These are phyloP conservation scores for Agaricales sp. DNA, from an alignment of 1,284 basidiomycete species.

Conservation along the genomic window DNA sequence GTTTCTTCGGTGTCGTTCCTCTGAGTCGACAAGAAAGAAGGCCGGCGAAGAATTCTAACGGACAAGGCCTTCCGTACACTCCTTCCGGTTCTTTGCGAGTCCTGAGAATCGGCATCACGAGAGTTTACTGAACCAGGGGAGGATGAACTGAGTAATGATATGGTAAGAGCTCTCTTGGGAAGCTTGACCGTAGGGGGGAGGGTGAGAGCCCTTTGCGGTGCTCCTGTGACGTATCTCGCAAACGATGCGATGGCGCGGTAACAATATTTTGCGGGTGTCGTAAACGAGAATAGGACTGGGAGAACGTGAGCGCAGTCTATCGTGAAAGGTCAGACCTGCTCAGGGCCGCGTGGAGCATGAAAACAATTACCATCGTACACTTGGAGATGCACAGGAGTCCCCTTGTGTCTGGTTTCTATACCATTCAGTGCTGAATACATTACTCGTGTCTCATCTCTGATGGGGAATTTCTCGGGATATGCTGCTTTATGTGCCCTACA, in stretches of 20 bases:
- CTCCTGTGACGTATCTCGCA: conserved; percentile 50
- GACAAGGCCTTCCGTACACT: neutral
- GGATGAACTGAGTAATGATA: no score
- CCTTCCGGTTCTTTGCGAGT: neutral
- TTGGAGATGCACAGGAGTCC: conserved; percentile 90
- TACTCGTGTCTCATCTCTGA: conserved; percentile 46
- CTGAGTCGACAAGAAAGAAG: neutral
- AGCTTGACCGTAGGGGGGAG: conserved; percentile 8
- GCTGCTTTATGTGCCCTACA: conserved; percentile 88
- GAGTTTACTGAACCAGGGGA: neutral
- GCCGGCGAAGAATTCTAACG: neutral
- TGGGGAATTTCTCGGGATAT: conserved; percentile 65
- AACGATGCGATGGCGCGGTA: conserved; percentile 65
- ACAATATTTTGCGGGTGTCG: conserved; percentile 73
- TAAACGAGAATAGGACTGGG: conserved; percentile 76
- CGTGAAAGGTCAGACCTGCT: conserved; percentile 1
- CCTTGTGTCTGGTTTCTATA: conserved; percentile 51
- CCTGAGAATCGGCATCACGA: no score
- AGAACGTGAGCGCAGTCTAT: conserved; percentile 67
- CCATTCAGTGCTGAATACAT: conserved; percentile 59
- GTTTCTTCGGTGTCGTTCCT: neutral
- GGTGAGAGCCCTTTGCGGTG: conserved; percentile 15
- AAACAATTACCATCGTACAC: conserved; percentile 57
- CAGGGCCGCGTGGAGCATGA: neutral
- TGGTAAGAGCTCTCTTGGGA: neutral